Conservation (phyloP, 306 rosid species). For the Boehmeria nivea region DNA sequence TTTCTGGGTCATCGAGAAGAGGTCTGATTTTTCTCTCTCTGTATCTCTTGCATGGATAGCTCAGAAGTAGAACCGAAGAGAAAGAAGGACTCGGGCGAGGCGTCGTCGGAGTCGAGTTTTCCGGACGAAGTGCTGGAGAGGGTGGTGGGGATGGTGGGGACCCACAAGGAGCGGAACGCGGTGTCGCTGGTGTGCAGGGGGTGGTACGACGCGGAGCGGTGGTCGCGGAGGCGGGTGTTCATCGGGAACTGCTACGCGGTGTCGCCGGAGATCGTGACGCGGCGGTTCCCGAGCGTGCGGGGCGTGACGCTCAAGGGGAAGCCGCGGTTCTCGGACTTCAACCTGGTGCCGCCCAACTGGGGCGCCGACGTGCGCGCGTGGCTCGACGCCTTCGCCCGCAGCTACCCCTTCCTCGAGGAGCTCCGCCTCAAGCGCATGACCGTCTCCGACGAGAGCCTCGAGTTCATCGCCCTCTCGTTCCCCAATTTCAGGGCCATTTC, state of each 20-base stretch:
- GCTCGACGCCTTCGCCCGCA: slow-evolving; percentile 52
- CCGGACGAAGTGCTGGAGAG: slow-evolving; percentile 70
- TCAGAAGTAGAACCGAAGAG: slow-evolving; percentile 34
- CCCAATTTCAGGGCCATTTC: slow-evolving; percentile 57
- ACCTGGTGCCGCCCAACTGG: slow-evolving; percentile 80
- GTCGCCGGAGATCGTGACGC: slow-evolving; percentile 68
- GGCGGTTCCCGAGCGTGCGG: slow-evolving; percentile 54
- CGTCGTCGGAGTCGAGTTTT: slow-evolving; percentile 29
- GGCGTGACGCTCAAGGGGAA: slow-evolving; percentile 76
- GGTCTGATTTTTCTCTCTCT: background rate
- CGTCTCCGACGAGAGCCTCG: slow-evolving; percentile 65
- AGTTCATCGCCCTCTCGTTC: slow-evolving; percentile 47
- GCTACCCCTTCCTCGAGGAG: slow-evolving; percentile 57
- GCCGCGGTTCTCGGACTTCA: slow-evolving; percentile 79
- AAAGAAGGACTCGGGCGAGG: slow-evolving; percentile 31
- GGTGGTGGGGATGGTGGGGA: slow-evolving; percentile 43
- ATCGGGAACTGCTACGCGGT: slow-evolving; percentile 84
- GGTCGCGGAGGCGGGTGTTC: slow-evolving; percentile 67
- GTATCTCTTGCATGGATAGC: background rate
- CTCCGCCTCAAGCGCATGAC: slow-evolving; percentile 75
- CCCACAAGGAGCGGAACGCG: slow-evolving; percentile 48
- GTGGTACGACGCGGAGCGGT: slow-evolving; percentile 81
- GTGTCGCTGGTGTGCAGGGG: slow-evolving; percentile 71
- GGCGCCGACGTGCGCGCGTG: slow-evolving; percentile 71
- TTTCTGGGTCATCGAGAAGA: no score